Base-by-base conservation (phyloP, 2,329 filamentous ascomycete species). In the Gliomastix tumulicola region DNA sequence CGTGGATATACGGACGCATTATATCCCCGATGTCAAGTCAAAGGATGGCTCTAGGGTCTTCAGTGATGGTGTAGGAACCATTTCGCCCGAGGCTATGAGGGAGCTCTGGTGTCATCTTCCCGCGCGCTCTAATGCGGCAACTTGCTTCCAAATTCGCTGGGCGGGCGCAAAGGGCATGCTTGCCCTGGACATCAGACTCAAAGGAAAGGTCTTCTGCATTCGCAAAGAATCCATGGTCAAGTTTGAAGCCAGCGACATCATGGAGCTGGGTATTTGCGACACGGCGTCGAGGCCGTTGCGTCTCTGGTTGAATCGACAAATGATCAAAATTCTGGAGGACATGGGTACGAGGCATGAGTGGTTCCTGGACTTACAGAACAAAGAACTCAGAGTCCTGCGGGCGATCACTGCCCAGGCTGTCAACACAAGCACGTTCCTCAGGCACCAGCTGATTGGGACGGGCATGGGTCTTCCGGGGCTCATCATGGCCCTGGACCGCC, bases 271-370 rank as follows among this genome's bases (percentile, higher is more conserved):
- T 41, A 85, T 88, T 31, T 89, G 84, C 49, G 83, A 82, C 32
- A 70, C 76, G 30, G 79, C 78, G 0, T 77, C 76, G 25, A 76
- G 70, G 35, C 80, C 84, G 0, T 68, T 90, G 7, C 74, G 74
- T 0, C 67, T 89, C 45, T 75, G 79, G 15, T 69, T 94, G 2
- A 94, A 94, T 49, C 78, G 83, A 1, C 85, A 86, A 45, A 68
- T 89, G 42, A 88, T 94, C 60, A 94, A 94, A 53, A 88, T 94
- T 6, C 56, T 94, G 1, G 88, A 94, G 50, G 88, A 94, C 45
- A 78, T 90, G 55, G 70, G 72, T 0, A 77, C 84, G 0, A 52
- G 66, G 0, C 50, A 62, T 2, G 38, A 57, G 0, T 82, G 74
- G 53, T 90, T 94, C 44, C 51, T 82, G 10, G 49, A 66, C 0